Evolutionary conservation across 1,284 basidiomycete species (phyloP), one percentile per base, ranked within the genome.

Genomic region (Apiotrichum domesticum): DNA sequence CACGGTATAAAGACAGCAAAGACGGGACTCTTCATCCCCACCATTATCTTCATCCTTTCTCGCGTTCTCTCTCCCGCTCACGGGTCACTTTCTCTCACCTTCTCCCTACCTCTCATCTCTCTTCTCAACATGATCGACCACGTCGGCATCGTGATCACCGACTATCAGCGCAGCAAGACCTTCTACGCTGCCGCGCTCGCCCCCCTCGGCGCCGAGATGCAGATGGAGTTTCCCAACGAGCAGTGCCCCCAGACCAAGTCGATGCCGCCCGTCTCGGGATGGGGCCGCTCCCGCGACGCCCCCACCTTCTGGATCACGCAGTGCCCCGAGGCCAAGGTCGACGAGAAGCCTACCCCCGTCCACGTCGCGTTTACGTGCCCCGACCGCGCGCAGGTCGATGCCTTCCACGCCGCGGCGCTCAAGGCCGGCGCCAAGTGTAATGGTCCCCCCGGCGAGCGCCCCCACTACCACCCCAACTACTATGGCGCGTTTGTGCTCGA

Each of bases 391-490:
- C 4, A 21, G 14, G 60, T 62, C 35, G 57, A 62, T 51, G 46
- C 37, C 42, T 58, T 48, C 14, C 54, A 62, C 50, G 51, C 54
- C 8, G 55, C 57, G 6, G 60, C 60, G 6, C 29, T 62, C 39
- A 35, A 35, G 9, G 60, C 60, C 4, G 60, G 60, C 32, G 60
- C 45, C 9, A 50, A 48, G 42, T 33, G 44, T 11, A 57, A 62
- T 32, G 60, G 60, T 52, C 40, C 54, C 46, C 60, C 60, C 3
- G 60, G 60, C 29, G 5, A 54, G 4, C 40, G 60, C 6, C 11
- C 54, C 6, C 46, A 58, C 29, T 62, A 58, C 47, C 60, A 62
- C 49, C 52, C 57, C 42, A 46, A 50, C 50, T 62, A 62, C 43
- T 62, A 59, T 15, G 60, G 45, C 46, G 60, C 57, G 13, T 62